Base-by-base conservation (phyloP, 305 asterid genomes). In the Plantago lanceolata region DNA sequence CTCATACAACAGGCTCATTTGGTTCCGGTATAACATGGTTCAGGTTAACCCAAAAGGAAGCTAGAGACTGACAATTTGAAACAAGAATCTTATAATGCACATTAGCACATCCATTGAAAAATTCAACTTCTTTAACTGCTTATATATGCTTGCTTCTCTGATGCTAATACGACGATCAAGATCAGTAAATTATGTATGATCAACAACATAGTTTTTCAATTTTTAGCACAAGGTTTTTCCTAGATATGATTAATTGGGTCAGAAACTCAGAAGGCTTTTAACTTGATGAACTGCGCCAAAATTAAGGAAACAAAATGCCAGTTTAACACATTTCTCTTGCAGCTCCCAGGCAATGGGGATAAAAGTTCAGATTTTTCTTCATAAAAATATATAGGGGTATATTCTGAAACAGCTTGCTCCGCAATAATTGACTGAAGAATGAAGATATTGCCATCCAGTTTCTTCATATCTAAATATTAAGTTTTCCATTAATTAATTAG, bases 31-130 rank as follows among this genome's bases (percentile, higher is more conserved):
- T 26, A 48, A 63, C 33, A 18, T 62, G 37, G 63, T 63, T 66
- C 68, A 67, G 70, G 69, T 48, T 59, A 18, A 57, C 19, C 19
- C 8, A 19, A 18, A 18, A 16, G 44, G 16, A 52, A 24, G 51
- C 5, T 49, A 68, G 35, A 28, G 11, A 61, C 40, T 47, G 31
- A 43, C 47, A 52, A 33, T 2, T 28, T 16, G 59, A 91, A 82
- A 82, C 79, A 70, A 67, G 78, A 82, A 79, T 91, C 71, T 77
- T 40, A 61, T 74, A 71, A 74, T 8, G 13, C 13, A 37, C 44
- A 37, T 37, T 2, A 37, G 84, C 81, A 77, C 77, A 73, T 72
- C 63, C 76, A 72, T 65, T 69, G 68, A 54, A 58, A 73, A 80
- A 82, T 80, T 51, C 66, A 70, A 79, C 9, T 82, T 72, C 67